phyloP scores from a whole-genome alignment of 2,329 filamentous ascomycete species.

The Ambrosiella beaveri region DNA sequence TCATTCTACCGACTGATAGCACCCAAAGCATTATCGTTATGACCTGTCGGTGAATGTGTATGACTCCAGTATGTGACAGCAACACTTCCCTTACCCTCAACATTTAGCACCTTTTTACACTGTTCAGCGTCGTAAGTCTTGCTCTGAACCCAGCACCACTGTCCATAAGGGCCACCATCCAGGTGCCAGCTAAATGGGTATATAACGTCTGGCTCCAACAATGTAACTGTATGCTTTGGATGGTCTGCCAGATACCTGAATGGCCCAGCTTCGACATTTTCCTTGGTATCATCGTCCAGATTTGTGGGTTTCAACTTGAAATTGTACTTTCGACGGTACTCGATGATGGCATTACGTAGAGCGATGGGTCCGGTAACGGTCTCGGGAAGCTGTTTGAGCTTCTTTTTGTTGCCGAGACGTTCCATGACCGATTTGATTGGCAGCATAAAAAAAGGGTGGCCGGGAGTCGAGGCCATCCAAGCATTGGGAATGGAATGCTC shows the following conservation, averaged over 20 bases:
- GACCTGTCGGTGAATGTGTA: constrained; percentile 14
- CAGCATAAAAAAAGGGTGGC: constrained; percentile 21
- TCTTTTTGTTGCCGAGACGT: constrained; percentile 1
- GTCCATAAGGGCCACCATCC: constrained; percentile 11
- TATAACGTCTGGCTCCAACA: constrained; percentile 16
- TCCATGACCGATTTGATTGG: constrained; percentile 15
- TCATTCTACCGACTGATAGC: background rate
- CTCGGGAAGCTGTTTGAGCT: constrained; percentile 8
- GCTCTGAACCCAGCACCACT: constrained; percentile 15
- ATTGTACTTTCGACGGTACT: constrained; percentile 10
- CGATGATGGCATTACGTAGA: constrained; percentile 12
- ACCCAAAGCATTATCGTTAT: constrained; percentile 1
- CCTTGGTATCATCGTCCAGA: constrained; percentile 4
- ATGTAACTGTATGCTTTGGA: constrained; percentile 13
- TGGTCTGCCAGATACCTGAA: background rate
- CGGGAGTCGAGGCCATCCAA: constrained; percentile 22
- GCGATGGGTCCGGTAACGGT: constrained; percentile 14
- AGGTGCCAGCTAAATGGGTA: constrained; percentile 18
- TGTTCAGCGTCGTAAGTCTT: constrained; percentile 13
- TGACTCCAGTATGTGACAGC: constrained; percentile 19
- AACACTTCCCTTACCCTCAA: constrained; percentile 15
- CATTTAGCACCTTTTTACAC: constrained; percentile 15
- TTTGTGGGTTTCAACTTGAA: background rate
- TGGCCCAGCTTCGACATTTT: constrained; percentile 3
- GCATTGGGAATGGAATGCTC: constrained; percentile 22